Evolutionary conservation across 2,329 filamentous ascomycete genomes (phyloP).

Genomic region (Byssothecium circinans): DNA sequence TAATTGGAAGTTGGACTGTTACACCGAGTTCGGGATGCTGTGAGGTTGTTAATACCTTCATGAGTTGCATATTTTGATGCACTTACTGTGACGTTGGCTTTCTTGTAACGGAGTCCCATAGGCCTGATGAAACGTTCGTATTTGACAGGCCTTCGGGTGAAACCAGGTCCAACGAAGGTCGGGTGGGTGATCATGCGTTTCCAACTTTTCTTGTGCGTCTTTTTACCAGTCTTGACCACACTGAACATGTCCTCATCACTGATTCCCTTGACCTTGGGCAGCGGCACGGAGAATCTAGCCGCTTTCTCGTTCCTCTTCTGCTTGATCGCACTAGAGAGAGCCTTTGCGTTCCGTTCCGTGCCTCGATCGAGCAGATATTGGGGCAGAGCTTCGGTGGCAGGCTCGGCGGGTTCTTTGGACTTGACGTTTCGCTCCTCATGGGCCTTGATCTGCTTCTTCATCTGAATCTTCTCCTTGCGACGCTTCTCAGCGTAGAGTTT

Average conservation of each 20-base stretch:
- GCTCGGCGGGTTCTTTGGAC: conserved; percentile 74
- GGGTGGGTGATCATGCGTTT: conserved; percentile 77
- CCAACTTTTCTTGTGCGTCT: conserved; percentile 82
- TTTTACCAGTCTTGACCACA: conserved; percentile 85
- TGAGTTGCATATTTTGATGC: conserved; percentile 60
- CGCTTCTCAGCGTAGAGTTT: conserved; percentile 94
- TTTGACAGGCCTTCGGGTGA: conserved; percentile 85
- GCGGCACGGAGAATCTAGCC: conserved; percentile 85
- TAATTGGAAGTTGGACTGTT: conserved; percentile 75
- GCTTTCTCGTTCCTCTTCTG: conserved; percentile 89
- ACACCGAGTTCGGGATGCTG: conserved; percentile 77
- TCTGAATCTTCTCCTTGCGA: conserved; percentile 78
- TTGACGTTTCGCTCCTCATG: conserved; percentile 98
- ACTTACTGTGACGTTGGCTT: conserved; percentile 62
- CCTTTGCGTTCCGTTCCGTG: conserved; percentile 69
- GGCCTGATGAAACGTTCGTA: conserved; percentile 51
- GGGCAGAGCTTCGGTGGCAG: conserved; percentile 79
- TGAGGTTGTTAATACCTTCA: background rate
- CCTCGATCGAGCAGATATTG: conserved; percentile 91
- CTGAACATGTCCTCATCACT: conserved; percentile 90
- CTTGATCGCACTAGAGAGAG: conserved; percentile 84
- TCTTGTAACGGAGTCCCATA: conserved; percentile 77
- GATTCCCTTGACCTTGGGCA: conserved; percentile 93
- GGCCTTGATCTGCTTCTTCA: conserved; percentile 66
- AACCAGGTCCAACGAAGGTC: conserved; percentile 88